phyloP scores from a whole-genome alignment of 768 basidiomycete genomes.

The Lepiota brunneoincarnata region DNA sequence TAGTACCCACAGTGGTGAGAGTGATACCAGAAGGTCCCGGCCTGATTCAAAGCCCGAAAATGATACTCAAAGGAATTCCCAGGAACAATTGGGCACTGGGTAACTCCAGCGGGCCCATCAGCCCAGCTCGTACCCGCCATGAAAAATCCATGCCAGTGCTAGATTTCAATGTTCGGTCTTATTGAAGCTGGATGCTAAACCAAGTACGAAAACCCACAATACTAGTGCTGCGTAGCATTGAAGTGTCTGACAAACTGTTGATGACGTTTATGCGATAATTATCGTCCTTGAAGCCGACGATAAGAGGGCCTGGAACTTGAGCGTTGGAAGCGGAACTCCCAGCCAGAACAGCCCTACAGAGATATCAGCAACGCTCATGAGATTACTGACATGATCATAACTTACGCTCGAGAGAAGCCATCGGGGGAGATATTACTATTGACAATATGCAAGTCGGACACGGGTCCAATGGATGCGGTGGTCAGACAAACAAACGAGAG shows the following conservation, averaged over 20 bases:
- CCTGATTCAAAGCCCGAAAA: constrained; percentile 33
- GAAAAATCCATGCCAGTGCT: constrained; percentile 35
- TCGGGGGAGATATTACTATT: constrained; percentile 14
- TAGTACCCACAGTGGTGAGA: constrained; percentile 12
- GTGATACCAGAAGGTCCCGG: constrained; percentile 46
- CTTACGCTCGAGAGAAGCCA: constrained; percentile 20
- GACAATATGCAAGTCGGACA: not conserved
- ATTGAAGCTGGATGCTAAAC: not conserved
- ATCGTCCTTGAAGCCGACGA: constrained; percentile 30
- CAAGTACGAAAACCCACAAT: constrained; percentile 26
- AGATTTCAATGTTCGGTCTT: not conserved
- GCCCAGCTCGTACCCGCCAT: constrained; percentile 28
- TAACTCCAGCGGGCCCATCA: constrained; percentile 31
- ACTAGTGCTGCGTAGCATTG: constrained; percentile 38
- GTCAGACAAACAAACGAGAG: not conserved
- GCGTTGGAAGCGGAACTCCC: not conserved
- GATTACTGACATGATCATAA: not conserved
- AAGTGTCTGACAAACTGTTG: constrained; percentile 33
- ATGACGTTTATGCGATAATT: constrained; percentile 39
- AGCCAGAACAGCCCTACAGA: not conserved
- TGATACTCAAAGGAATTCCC: constrained; percentile 36
- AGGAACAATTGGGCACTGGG: constrained; percentile 43
- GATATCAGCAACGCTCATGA: not conserved
- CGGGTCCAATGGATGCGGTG: not conserved
- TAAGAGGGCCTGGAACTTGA: constrained; percentile 20